Evolutionary conservation across 768 basidiomycete species (phyloP).

Genomic region (Tulasnella sp.): DNA sequence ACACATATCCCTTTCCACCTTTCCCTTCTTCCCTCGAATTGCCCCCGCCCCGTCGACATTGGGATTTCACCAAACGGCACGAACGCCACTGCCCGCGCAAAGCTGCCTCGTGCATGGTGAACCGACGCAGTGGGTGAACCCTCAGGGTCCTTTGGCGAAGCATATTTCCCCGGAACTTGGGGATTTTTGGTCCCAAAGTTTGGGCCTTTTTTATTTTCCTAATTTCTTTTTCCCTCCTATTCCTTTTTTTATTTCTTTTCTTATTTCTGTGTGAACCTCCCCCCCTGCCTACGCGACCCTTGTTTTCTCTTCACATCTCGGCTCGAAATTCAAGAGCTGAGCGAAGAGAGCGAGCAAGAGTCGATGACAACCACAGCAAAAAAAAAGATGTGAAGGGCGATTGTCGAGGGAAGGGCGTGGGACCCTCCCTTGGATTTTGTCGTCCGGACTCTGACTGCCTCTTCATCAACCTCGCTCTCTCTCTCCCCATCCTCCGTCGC

Average conservation of each 20-base stretch:
- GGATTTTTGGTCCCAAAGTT: not conserved
- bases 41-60: not conserved
- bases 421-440: not conserved
- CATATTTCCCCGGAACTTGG: conserved; percentile 2
- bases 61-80: not conserved
- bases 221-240: not conserved
- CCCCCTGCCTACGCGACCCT: too few relatives aligned
- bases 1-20: too few relatives aligned
- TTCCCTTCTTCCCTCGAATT: too few relatives aligned
- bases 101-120: not conserved
- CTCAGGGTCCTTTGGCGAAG: not conserved
- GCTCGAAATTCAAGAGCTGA: too few relatives aligned
- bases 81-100: conserved; percentile 1
- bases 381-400: not conserved
- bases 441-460: conserved; percentile 2
- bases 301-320: too few relatives aligned
- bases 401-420: not conserved
- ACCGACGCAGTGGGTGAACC: not conserved
- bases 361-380: not conserved
- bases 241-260: not conserved
- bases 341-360: not conserved
- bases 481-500: not conserved
- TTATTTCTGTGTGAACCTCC: not conserved
- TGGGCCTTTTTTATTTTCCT: not conserved
- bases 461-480: not conserved